These are phyloP conservation scores for Castanea mollissima DNA, from an alignment of 306 rosid species.

Conservation along the genomic window DNA sequence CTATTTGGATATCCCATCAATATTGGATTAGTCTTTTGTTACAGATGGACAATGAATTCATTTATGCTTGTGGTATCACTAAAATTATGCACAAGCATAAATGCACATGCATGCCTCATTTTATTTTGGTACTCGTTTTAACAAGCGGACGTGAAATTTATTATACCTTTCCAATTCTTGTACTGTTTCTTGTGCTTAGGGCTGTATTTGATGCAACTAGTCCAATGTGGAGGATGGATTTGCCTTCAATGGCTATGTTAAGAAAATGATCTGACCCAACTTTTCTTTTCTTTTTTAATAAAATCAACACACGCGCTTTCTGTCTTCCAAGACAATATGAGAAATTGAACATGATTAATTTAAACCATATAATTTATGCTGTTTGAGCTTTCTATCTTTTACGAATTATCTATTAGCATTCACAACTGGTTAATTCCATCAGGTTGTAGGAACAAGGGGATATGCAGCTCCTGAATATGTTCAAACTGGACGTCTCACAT, in stretches of 20 bases:
- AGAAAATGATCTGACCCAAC: not conserved
- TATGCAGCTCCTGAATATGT: constrained; percentile 97
- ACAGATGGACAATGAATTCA: not conserved
- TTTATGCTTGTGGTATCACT: constrained; percentile 6
- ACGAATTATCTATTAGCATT: constrained; percentile 3
- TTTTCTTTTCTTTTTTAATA: too few species aligned
- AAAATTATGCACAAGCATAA: not conserved
- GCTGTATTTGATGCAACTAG: not conserved
- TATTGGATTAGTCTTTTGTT: constrained; percentile 1
- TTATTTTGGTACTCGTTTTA: constrained; percentile 2
- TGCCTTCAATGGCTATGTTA: not conserved
- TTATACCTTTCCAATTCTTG: not conserved
- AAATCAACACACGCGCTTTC: not conserved
- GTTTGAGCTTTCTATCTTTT: not conserved
- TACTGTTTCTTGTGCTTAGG: not conserved
- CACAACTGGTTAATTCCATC: constrained; percentile 31
- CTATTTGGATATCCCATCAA: not conserved
- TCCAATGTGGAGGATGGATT: not conserved
- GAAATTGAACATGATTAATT: not conserved
- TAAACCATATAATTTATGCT: not conserved
- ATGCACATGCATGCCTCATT: too few species aligned
- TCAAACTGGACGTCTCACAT: constrained; percentile 85
- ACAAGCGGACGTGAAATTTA: constrained; percentile 9
- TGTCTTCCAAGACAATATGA: not conserved
- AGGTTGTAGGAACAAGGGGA: constrained; percentile 98